phyloP scores from a whole-genome alignment of 768 basidiomycete species.

The Trametes sanguinea region DNA sequence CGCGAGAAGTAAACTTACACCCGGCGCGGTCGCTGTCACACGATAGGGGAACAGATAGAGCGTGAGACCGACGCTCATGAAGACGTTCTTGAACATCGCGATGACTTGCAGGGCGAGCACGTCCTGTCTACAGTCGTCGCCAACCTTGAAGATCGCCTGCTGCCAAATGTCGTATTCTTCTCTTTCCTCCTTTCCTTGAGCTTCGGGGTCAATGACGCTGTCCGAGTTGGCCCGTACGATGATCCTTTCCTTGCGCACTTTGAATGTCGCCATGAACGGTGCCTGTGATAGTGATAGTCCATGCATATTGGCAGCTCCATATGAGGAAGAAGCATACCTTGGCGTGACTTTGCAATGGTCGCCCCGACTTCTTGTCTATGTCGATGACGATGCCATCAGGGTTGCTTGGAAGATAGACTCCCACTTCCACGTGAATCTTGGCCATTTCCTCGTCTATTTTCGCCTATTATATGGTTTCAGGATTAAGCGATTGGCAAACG shows the following conservation, averaged over 20 bases:
- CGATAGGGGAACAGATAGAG: conserved; percentile 95
- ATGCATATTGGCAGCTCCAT: background rate
- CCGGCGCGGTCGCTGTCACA: conserved; percentile 95
- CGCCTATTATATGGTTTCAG: conserved; percentile 51
- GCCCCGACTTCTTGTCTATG: conserved; percentile 93
- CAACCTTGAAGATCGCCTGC: conserved; percentile 99
- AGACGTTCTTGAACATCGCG: conserved; percentile 99
- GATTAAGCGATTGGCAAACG: background rate
- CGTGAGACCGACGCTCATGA: conserved; percentile 82
- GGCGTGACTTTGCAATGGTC: conserved; percentile 95
- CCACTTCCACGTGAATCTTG: conserved; percentile 89
- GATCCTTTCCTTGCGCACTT: conserved; percentile 85
- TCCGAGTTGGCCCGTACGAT: conserved; percentile 73
- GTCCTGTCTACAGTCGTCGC: conserved; percentile 98
- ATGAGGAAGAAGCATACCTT: conserved; percentile 56
- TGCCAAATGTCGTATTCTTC: conserved; percentile 89
- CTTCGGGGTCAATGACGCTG: conserved; percentile 64
- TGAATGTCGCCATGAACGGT: conserved; percentile 99
- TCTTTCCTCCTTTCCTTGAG: conserved; percentile 51
- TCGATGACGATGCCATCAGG: conserved; percentile 97
- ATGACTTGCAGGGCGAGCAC: conserved; percentile 96
- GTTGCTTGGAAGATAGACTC: conserved; percentile 96
- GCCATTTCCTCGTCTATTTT: conserved; percentile 99
- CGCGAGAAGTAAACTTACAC: conserved; percentile 52
- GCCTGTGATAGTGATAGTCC: conserved; percentile 54